Conservation (phyloP, 2,329 filamentous ascomycete genomes). For the Sordariomycetes sp. region DNA sequence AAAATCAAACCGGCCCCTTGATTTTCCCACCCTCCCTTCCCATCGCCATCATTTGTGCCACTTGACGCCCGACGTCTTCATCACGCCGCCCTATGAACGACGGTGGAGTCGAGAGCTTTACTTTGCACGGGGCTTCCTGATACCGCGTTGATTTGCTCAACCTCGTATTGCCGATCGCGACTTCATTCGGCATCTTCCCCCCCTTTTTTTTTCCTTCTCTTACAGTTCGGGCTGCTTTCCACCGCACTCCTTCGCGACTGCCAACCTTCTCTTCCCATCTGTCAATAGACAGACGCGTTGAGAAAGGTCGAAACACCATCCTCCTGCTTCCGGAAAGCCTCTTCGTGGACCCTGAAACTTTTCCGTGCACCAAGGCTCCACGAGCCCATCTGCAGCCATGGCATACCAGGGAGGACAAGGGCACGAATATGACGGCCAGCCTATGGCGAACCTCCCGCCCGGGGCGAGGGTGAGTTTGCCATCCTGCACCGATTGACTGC, state of each 20-base stretch:
- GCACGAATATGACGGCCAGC: slow-evolving; percentile 44
- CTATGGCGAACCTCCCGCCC: slow-evolving; percentile 51
- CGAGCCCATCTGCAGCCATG: slow-evolving; percentile 1
- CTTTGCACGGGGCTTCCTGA: background rate
- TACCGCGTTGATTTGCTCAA: too few species aligned
- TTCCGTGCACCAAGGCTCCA: background rate
- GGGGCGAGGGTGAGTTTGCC: slow-evolving; percentile 42
- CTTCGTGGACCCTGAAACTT: background rate
- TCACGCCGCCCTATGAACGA: background rate
- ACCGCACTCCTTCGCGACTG: background rate
- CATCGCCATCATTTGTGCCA: background rate
- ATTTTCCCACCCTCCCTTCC: background rate
- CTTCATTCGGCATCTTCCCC: background rate
- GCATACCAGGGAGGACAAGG: slow-evolving; percentile 6
- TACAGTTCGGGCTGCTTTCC: background rate
- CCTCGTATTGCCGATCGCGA: background rate
- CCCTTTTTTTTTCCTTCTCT: background rate
- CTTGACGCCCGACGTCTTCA: background rate
- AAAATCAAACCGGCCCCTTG: background rate
- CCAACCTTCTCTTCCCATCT: background rate
- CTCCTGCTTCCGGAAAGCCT: background rate
- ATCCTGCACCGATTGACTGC: slow-evolving; percentile 5
- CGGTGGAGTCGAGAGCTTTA: slow-evolving; percentile 1
- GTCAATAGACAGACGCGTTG: background rate
- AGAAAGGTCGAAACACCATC: background rate